phyloP scores from a whole-genome alignment of 176 grass and related monocot species.

The Guadua angustifolia region DNA sequence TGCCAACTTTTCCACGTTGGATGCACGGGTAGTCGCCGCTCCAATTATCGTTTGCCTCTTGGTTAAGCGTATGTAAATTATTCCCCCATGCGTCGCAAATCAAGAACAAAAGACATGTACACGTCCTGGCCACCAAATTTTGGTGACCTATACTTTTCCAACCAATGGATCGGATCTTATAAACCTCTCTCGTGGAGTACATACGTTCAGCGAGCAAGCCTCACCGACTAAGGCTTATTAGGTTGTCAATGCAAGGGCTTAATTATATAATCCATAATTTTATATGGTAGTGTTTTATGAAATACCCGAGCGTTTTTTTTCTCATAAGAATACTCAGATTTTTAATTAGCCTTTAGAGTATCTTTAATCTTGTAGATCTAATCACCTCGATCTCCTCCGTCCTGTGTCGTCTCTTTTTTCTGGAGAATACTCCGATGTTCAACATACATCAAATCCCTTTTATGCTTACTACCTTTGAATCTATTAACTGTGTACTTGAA shows the following conservation, averaged over 20 bases:
- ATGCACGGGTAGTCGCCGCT: conserved; percentile 35
- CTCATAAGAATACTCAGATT: too few species aligned
- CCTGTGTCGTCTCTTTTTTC: too few species aligned
- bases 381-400: too few species aligned
- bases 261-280: not conserved
- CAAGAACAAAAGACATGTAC: not conserved
- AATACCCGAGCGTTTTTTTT: too few species aligned
- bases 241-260: too few species aligned
- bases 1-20: conserved; percentile 48
- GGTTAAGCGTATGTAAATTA: not conserved
- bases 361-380: too few species aligned
- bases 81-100: not conserved
- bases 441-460: too few species aligned
- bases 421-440: too few species aligned
- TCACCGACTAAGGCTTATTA: not conserved
- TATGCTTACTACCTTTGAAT: too few species aligned
- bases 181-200: not conserved
- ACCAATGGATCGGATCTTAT: not conserved
- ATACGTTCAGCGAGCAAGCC: not conserved
- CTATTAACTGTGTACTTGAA: too few species aligned
- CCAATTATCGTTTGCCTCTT: conserved; percentile 29
- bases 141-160: not conserved
- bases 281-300: too few species aligned
- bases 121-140: not conserved
- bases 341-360: too few species aligned